phyloP scores from a whole-genome alignment of 1,284 basidiomycete species.

The Ganoderma lingzhi region DNA sequence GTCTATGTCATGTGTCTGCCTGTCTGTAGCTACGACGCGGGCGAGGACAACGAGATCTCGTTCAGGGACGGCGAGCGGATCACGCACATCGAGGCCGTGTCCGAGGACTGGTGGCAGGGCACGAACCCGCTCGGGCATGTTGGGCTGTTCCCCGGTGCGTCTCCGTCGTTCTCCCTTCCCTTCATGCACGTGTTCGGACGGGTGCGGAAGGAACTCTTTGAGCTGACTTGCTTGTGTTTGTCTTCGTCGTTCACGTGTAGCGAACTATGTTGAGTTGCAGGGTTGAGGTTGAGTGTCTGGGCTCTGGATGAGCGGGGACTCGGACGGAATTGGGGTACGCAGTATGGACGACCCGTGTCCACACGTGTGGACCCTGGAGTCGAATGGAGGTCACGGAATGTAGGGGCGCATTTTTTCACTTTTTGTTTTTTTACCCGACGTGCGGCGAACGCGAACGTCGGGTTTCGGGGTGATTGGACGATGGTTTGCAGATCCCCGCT shows the following conservation, averaged over 20 bases:
- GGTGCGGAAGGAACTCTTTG: neutral
- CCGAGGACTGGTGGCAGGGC: constrained; percentile 93
- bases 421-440: too few species aligned
- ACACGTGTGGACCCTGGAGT: neutral
- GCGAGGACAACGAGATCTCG: constrained; percentile 89
- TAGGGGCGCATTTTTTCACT: neutral
- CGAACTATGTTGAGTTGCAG: constrained; percentile 69
- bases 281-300: constrained; percentile 26
- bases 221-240: neutral
- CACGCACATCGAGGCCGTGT: constrained; percentile 73
- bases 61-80: constrained; percentile 87
- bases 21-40: constrained; percentile 75
- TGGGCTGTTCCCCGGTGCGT: constrained; percentile 88
- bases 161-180: neutral
- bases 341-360: neutral
- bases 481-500: too few species aligned
- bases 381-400: too few species aligned
- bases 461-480: neutral
- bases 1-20: neutral
- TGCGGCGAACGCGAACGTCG: neutral
- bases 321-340: neutral
- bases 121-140: constrained; percentile 63
- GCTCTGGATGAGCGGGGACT: neutral
- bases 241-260: constrained; percentile 39
- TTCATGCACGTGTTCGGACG: neutral